Conservation (phyloP, 2,329 filamentous ascomycete genomes). For the Hirsutella thompsonii region DNA sequence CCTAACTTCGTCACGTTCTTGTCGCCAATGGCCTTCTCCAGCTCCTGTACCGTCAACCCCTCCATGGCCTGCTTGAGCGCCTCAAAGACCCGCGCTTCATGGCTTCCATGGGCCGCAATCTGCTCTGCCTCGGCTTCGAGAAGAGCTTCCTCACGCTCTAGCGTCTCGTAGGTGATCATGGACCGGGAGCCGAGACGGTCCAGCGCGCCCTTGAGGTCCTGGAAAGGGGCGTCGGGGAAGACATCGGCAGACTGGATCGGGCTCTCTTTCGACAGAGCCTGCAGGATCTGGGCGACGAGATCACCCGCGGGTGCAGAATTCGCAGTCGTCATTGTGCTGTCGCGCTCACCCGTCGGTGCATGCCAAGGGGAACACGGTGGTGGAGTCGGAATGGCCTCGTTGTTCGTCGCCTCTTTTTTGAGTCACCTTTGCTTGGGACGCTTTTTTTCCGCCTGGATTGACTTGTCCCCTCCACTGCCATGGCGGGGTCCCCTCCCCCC, state of each 20-base stretch:
- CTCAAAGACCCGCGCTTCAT: conserved; percentile 73
- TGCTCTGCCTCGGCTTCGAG: conserved; percentile 64
- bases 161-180: conserved; percentile 77
- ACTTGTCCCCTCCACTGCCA: neutral
- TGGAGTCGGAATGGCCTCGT: neutral
- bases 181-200: conserved; percentile 74
- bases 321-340: conserved; percentile 27
- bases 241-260: conserved; percentile 55
- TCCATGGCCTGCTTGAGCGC: conserved; percentile 60
- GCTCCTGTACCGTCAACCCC: conserved; percentile 67
- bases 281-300: conserved; percentile 51
- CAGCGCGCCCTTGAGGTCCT: conserved; percentile 70
- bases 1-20: conserved; percentile 69
- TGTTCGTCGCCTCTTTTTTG: neutral
- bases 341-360: neutral
- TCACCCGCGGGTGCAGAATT: conserved; percentile 32
- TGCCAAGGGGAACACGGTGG: neutral
- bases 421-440: neutral
- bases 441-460: neutral
- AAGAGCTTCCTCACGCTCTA: conserved; percentile 64
- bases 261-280: conserved; percentile 48
- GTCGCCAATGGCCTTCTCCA: conserved; percentile 57
- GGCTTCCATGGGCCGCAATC: conserved; percentile 63
- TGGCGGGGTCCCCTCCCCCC: conserved; percentile 1
- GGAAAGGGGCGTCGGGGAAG: conserved; percentile 54